Evolutionary conservation across 139 green algal genomes (phyloP).

Genomic region (Nannochloris sp.): DNA sequence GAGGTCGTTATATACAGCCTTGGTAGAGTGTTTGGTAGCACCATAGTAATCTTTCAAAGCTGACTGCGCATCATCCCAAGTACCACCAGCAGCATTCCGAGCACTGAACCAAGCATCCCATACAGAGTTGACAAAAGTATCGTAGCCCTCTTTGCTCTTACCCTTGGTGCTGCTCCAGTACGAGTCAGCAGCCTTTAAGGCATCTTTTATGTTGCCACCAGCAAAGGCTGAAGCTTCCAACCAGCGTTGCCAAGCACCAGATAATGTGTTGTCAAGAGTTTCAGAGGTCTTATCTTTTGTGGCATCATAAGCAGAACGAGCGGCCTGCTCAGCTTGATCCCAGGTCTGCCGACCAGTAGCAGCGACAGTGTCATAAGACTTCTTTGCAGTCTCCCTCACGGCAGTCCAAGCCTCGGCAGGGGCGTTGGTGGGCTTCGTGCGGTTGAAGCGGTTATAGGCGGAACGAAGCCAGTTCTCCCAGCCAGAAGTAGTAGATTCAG

Average conservation of each 20-base stretch:
- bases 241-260: slow-evolving; percentile 20
- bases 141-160: slow-evolving; percentile 17
- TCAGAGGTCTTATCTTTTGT: slow-evolving; percentile 18
- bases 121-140: slow-evolving; percentile 1
- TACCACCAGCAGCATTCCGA: not conserved
- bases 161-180: slow-evolving; percentile 28
- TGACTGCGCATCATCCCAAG: slow-evolving; percentile 13
- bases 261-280: not conserved
- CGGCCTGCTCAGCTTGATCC: slow-evolving; percentile 20
- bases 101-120: slow-evolving; percentile 4
- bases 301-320: not conserved
- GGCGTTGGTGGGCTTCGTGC: slow-evolving; percentile 8
- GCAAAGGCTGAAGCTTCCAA: slow-evolving; percentile 4
- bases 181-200: slow-evolving; percentile 10
- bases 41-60: slow-evolving; percentile 5
- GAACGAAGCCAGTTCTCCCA: slow-evolving; percentile 20
- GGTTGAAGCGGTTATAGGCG: slow-evolving; percentile 11
- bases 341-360: slow-evolving; percentile 8
- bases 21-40: not conserved
- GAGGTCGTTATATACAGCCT: not conserved
- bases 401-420: slow-evolving; percentile 8
- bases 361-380: slow-evolving; percentile 9
- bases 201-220: slow-evolving; percentile 15
- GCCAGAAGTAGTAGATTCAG: not conserved
- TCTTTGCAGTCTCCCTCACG: slow-evolving; percentile 6